Evolutionary conservation across 805 yeast genomes (phyloP).

Genomic region (Hemisphaericaspora nanyangensis): DNA sequence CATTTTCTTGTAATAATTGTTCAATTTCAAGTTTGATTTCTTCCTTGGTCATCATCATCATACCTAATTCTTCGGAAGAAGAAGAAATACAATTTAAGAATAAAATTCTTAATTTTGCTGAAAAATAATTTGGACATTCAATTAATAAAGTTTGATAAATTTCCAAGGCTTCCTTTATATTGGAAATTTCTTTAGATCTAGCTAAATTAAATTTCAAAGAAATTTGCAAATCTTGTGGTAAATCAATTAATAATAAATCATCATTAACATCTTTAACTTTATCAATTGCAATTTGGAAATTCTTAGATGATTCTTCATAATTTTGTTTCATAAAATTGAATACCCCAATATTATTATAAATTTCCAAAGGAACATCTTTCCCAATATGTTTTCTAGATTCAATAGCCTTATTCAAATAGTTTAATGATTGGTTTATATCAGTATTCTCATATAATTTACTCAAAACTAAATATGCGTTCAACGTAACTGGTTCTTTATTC

Average conservation of each 20-base stretch:
- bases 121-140: conserved; percentile 63
- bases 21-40: conserved; percentile 53
- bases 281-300: conserved; percentile 49
- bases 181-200: conserved; percentile 57
- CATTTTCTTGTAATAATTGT: conserved; percentile 48
- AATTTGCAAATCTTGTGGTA: conserved; percentile 26
- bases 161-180: conserved; percentile 35
- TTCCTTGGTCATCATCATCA: conserved; percentile 35
- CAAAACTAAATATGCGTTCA: conserved; percentile 64
- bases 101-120: conserved; percentile 70
- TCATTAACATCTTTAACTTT: conserved; percentile 36
- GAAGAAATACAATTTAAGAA: conserved; percentile 52
- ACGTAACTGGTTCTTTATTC: conserved; percentile 52
- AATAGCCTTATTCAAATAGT: conserved; percentile 57
- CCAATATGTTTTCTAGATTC: conserved; percentile 42
- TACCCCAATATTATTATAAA: conserved; percentile 83
- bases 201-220: conserved; percentile 64
- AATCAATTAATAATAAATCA: conserved; percentile 26
- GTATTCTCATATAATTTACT: conserved; percentile 63
- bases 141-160: conserved; percentile 56
- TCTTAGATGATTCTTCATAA: conserved; percentile 51
- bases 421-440: conserved; percentile 65
- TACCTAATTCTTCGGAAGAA: conserved; percentile 23
- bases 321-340: conserved; percentile 67
- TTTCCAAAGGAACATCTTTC: conserved; percentile 51